Base-by-base conservation (phyloP, 495 filamentous ascomycete genomes). In the Penicillium diatomitis region DNA sequence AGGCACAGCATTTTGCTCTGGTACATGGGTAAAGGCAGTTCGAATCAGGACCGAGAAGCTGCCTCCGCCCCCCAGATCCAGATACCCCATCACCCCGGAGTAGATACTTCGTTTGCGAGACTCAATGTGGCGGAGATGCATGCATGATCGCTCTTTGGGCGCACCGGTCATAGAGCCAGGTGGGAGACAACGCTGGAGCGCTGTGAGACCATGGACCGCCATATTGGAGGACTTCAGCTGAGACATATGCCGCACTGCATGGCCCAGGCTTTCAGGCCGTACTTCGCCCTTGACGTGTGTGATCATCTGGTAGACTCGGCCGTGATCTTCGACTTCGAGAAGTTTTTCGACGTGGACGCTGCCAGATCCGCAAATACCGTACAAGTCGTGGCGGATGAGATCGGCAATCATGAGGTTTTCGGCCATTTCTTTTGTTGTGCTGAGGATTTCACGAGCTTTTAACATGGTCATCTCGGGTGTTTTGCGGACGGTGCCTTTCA, bases 361-460 rank as follows among this genome's bases (percentile, higher is more conserved):
- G 0, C 83, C 84, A 4, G 83, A 73, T 4, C 85, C 84, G 47
- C 83, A 85, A 32, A 95, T 82, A 34, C 82, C 79, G 63, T 91
- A 86, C 20, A 98, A 72, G 64, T 98, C 92, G 61, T 96, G 91
- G 0, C 91, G 77, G 31, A 95, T 89, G 5, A 98, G 73, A 68
- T 96, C 92, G 1, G 95, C 89, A 51, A 98, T 96, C 92, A 98
- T 98, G 5, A 98, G 78, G 58, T 96, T 96, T 68, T 98, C 92
- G 8, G 92, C 90, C 57, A 83, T 84, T 60, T 96, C 92, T 61
- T 98, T 98, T 8, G 84, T 82, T 2, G 85, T 76, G 43, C 82
- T 73, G 4, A 96, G 77, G 50, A 90, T 78, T 36, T 64, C 63
- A 36, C 78, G 80, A 9, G 90, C 91, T 53, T 84, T 72, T 8